Conservation (phyloP, 768 basidiomycete species). For the Lactifluus subvellereus region DNA sequence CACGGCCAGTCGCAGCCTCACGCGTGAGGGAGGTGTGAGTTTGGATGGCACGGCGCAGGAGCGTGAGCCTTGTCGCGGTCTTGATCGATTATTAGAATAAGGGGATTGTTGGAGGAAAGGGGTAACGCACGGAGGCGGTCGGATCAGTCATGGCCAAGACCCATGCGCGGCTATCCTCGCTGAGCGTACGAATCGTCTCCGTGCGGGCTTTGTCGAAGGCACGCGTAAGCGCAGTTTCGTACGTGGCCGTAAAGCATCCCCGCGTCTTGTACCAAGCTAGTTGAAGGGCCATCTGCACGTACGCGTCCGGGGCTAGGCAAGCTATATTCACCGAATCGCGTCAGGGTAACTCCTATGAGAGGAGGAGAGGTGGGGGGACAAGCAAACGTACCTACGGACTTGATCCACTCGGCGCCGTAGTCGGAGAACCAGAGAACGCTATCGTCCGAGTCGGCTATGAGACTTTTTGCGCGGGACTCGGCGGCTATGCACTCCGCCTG, state of each 20-base stretch:
- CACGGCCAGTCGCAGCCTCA: constrained; percentile 73
- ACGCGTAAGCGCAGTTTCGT: constrained; percentile 88
- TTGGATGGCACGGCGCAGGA: constrained; percentile 62
- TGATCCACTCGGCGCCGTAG: constrained; percentile 87
- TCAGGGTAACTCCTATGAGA: not conserved
- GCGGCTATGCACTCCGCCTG: constrained; percentile 53
- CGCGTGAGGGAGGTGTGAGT: constrained; percentile 69
- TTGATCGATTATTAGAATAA: constrained; percentile 5
- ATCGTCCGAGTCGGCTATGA: constrained; percentile 77
- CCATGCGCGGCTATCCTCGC: constrained; percentile 66
- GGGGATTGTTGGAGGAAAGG: not conserved
- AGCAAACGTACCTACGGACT: constrained; percentile 50
- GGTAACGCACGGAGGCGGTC: constrained; percentile 39
- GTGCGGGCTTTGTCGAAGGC: constrained; percentile 85
- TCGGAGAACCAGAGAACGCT: constrained; percentile 76
- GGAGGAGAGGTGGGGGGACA: not conserved
- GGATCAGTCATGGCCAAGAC: constrained; percentile 69
- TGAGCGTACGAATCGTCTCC: constrained; percentile 78
- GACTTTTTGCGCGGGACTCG: constrained; percentile 44
- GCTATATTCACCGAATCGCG: constrained; percentile 32
- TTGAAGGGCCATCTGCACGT: constrained; percentile 87
- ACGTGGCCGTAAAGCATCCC: constrained; percentile 76
- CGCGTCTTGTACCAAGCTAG: constrained; percentile 84
- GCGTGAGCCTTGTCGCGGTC: constrained; percentile 35
- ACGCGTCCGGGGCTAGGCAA: constrained; percentile 68